Evolutionary conservation across 495 filamentous ascomycete genomes (phyloP).

Genomic region (Trichodelitschia bisporula): DNA sequence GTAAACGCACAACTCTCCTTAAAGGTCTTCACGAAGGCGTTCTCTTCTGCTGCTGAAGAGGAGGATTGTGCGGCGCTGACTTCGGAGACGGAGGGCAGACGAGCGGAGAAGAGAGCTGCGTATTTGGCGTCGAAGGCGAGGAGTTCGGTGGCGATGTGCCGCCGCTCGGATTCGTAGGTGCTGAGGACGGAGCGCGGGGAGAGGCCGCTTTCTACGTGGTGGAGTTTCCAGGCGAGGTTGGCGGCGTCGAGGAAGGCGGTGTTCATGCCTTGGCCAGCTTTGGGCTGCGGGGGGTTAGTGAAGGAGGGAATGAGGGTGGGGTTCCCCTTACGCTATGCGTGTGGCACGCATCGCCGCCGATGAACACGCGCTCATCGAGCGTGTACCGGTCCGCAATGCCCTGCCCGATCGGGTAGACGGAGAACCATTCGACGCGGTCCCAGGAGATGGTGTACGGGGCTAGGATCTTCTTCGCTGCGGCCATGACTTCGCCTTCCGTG

Average conservation of each 20-base stretch:
- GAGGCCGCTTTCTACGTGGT: conserved; percentile 29
- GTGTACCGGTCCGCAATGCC: conserved; percentile 42
- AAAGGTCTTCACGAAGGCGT: conserved; percentile 39
- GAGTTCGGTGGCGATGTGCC: conserved; percentile 42
- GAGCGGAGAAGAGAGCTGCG: conserved; percentile 21
- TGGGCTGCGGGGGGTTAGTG: conserved; percentile 22
- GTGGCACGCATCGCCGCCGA: conserved; percentile 37
- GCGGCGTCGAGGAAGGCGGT: conserved; percentile 28
- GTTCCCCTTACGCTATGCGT: conserved; percentile 28
- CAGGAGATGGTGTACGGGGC: conserved; percentile 32
- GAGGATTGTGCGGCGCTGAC: conserved; percentile 20
- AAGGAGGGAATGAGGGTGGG: no score
- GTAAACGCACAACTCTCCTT: conserved; percentile 42
- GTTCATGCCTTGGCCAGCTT: conserved; percentile 61
- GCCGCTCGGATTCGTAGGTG: conserved; percentile 48
- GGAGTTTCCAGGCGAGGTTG: conserved; percentile 57
- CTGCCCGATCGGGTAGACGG: conserved; percentile 42
- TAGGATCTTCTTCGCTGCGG: conserved; percentile 33
- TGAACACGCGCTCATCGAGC: conserved; percentile 33
- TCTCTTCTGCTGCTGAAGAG: conserved; percentile 19
- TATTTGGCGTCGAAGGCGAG: conserved; percentile 39
- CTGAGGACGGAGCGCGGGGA: conserved; percentile 27
- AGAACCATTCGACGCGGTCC: conserved; percentile 32
- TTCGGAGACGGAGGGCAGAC: conserved; percentile 31
- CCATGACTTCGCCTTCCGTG: conserved; percentile 33